Evolutionary conservation across 768 basidiomycete species (phyloP), one percentile per base, ranked within the genome.

Genomic region (Boletus rufocinnamomeus): DNA sequence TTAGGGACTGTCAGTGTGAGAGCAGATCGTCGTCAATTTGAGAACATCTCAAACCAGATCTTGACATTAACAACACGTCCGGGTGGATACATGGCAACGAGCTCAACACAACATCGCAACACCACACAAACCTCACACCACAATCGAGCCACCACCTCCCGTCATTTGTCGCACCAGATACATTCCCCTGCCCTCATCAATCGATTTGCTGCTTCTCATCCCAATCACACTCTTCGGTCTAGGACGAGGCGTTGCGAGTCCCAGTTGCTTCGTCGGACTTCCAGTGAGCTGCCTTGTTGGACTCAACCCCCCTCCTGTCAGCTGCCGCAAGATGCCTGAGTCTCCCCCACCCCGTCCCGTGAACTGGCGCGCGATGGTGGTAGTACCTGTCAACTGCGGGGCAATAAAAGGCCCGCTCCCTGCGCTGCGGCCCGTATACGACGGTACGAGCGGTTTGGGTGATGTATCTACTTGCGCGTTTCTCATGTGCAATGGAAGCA

Each of bases 211-310:
- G 57, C 75, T 80, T 63, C 89, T 78, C 72, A 87, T 84, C 16
- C 88, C 89, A 56, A 88, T 84, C 27, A 89, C 87, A 66, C 88
- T 91, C 78, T 88, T 91, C 13, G 91, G 91, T 54, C 91, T 76
- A 10, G 88, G 84, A 44, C 84, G 77, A 21, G 75, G 69, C 17
- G 65, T 70, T 1, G 55, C 66, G 13, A 75, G 75, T 37, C 80
- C 81, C 51, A 87, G 58, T 63, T 86, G 84, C 69, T 91, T 92
- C 35, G 88, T 90, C 14, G 91, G 88, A 60, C 88, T 91, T 23
- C 73, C 72, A 19, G 76, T 63, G 35, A 88, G 77, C 66, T 89
- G 89, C 59, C 88, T 79, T 2, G 85, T 86, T 3, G 87, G 86
- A 64, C 84, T 88, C 60, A 84, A 62, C 4, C 85, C 82, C 6